A percentile compares a stretch with the other conserved stretches of the same genome.
Evolutionary conservation across 2,329 filamentous ascomycete species (phyloP).

Genomic region (Elsinoe ampelina): DNA sequence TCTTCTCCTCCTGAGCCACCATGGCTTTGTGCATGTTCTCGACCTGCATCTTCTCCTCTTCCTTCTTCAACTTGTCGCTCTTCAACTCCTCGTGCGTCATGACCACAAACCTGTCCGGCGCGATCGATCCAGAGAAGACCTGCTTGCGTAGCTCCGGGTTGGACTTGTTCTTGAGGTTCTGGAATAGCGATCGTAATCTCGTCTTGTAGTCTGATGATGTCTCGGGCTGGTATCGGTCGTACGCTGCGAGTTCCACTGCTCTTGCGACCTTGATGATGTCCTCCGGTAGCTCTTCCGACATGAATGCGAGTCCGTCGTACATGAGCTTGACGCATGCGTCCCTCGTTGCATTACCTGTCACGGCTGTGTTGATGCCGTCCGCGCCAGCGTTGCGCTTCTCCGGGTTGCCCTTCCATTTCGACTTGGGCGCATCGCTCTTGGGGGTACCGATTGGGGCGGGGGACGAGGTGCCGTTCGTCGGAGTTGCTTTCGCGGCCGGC

Average conservation of each 20-base stretch:
- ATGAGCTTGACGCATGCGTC: conserved; percentile 84
- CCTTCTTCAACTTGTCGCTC: conserved; percentile 67
- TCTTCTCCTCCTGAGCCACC: conserved; percentile 85
- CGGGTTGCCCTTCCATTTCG: conserved; percentile 47
- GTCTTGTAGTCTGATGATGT: conserved; percentile 64
- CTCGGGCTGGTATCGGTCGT: conserved; percentile 58
- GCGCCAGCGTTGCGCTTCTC: conserved; percentile 73
- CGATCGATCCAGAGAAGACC: conserved; percentile 66
- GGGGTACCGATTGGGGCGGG: conserved; percentile 39
- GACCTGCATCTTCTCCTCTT: conserved; percentile 67
- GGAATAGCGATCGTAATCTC: conserved; percentile 86
- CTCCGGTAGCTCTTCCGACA: conserved; percentile 52
- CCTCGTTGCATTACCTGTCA: conserved; percentile 64
- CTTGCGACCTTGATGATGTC: conserved; percentile 57
- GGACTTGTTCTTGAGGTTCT: conserved; percentile 88
- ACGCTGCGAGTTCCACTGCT: conserved; percentile 70
- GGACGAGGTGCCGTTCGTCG: conserved; percentile 34
- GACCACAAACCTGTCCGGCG: conserved; percentile 62
- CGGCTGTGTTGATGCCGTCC: conserved; percentile 70
- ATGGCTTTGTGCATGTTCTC: conserved; percentile 98
- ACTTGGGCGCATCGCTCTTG: conserved; percentile 34
- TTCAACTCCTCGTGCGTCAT: conserved; percentile 91
- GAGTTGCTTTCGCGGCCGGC: conserved; percentile 30
- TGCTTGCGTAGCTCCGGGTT: conserved; percentile 68
- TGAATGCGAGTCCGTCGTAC: conserved; percentile 82